A percentile compares a stretch with the other conserved stretches of the same genome.
Conservation (phyloP, 2,329 filamentous ascomycete genomes). For the Aspergillus nomiae region DNA sequence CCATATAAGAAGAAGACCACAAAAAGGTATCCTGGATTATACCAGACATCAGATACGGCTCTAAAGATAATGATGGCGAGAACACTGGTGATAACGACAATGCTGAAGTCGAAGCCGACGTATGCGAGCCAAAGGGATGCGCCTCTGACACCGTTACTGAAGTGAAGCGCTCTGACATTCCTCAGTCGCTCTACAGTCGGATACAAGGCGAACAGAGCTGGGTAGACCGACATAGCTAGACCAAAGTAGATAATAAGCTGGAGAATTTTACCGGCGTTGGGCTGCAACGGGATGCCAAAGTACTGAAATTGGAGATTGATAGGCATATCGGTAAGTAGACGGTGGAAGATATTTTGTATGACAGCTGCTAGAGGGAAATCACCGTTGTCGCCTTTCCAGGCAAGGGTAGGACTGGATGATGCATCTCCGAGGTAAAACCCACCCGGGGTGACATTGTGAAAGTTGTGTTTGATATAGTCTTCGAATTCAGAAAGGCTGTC, state of each 20-base stretch:
- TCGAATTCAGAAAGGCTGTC: slow-evolving; percentile 70
- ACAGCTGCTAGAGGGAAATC: slow-evolving; percentile 55
- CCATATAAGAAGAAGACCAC: slow-evolving; percentile 80
- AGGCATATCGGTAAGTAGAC: slow-evolving; percentile 65
- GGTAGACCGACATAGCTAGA: slow-evolving; percentile 74
- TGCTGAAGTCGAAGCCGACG: slow-evolving; percentile 73
- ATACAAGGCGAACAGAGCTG: slow-evolving; percentile 86
- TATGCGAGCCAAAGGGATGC: slow-evolving; percentile 86
- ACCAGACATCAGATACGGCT: slow-evolving; percentile 66
- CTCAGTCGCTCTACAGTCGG: slow-evolving; percentile 79
- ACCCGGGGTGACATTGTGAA: slow-evolving; percentile 71
- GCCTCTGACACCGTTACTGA: slow-evolving; percentile 85
- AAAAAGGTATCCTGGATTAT: slow-evolving; percentile 78
- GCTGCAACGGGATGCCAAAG: slow-evolving; percentile 74
- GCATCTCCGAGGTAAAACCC: slow-evolving; percentile 74
- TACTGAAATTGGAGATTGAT: slow-evolving; percentile 72
- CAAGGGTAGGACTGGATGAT: slow-evolving; percentile 63
- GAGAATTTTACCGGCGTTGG: slow-evolving; percentile 69
- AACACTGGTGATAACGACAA: slow-evolving; percentile 68
- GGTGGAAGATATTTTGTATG: slow-evolving; percentile 66
- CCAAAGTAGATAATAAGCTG: slow-evolving; percentile 82
- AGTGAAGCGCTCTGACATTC: slow-evolving; percentile 81
- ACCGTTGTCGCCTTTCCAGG: slow-evolving; percentile 66
- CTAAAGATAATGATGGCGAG: slow-evolving; percentile 71
- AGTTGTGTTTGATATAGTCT: slow-evolving; percentile 62